A percentile compares a stretch with the other conserved stretches of the same genome.
phyloP scores from a whole-genome alignment of 495 filamentous ascomycete genomes.

The Penicillium maclennaniae region DNA sequence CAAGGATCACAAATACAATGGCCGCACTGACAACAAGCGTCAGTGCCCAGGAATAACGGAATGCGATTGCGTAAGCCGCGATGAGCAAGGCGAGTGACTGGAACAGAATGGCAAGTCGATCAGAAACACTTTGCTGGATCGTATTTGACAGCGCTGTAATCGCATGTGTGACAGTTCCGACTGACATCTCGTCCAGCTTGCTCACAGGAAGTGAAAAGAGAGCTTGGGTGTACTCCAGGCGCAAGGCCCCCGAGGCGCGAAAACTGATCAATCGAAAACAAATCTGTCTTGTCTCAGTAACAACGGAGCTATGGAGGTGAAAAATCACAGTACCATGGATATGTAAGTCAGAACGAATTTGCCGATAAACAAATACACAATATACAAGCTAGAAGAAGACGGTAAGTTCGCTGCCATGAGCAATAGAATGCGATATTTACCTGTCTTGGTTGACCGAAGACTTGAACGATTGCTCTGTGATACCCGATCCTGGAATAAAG shows the following conservation, averaged over 20 bases:
- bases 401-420: too few species aligned
- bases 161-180: conserved; percentile 45
- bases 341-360: background rate
- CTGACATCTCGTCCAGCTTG: conserved; percentile 29
- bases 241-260: background rate
- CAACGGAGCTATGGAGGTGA: background rate
- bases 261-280: too few species aligned
- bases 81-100: conserved; percentile 47
- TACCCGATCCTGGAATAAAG: too few species aligned
- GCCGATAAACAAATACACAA: background rate
- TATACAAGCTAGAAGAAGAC: background rate
- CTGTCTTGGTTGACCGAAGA: too few species aligned
- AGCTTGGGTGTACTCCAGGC: background rate
- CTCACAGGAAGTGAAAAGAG: background rate
- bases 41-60: conserved; percentile 46
- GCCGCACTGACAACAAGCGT: conserved; percentile 42
- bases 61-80: conserved; percentile 49
- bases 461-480: too few species aligned
- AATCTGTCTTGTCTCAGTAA: background rate
- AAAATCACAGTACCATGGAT: background rate
- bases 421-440: background rate
- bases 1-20: conserved; percentile 38
- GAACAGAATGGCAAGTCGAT: conserved; percentile 49
- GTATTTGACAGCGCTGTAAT: conserved; percentile 62
- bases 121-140: conserved; percentile 63